These are phyloP conservation scores for Helminthosporium solani DNA, from an alignment of 2,329 filamentous ascomycete genomes.

Conservation along the genomic window DNA sequence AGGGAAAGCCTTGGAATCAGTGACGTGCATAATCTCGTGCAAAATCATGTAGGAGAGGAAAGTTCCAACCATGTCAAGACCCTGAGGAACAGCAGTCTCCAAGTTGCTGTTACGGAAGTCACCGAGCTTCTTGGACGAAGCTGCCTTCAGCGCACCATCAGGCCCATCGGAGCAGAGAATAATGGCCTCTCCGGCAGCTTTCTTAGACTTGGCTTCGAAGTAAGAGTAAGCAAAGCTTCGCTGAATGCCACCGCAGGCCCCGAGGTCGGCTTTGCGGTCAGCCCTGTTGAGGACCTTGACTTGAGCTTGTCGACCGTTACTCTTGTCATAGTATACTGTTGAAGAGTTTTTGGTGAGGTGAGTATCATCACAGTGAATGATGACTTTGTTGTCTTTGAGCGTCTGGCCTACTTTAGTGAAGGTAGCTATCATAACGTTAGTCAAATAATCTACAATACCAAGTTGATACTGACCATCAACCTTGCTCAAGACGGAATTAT, in stretches of 20 bases:
- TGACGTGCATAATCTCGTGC: constrained; percentile 3
- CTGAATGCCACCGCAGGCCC: constrained; percentile 3
- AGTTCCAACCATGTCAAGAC: constrained; percentile 1
- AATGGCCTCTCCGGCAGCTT: constrained; percentile 2
- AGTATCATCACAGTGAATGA: constrained; percentile 6
- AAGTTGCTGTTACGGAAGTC: background rate
- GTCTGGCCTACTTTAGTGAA: background rate
- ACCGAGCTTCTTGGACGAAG: background rate
- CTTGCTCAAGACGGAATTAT: background rate
- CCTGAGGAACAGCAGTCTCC: background rate
- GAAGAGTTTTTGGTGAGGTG: background rate
- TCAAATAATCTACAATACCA: background rate
- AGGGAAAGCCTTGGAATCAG: background rate
- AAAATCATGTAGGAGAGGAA: constrained; percentile 6
- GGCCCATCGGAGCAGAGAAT: constrained; percentile 2
- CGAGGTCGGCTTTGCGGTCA: background rate
- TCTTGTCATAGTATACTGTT: background rate
- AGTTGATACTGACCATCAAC: background rate
- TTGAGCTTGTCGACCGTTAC: constrained; percentile 1
- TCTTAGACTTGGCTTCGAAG: background rate
- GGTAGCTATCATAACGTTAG: background rate
- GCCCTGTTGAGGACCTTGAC: background rate
- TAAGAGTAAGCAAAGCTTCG: constrained; percentile 1
- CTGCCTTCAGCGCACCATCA: background rate
- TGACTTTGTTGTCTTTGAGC: background rate